phyloP scores from a whole-genome alignment of 2,329 filamentous ascomycete species.

The Epichloe typhina region DNA sequence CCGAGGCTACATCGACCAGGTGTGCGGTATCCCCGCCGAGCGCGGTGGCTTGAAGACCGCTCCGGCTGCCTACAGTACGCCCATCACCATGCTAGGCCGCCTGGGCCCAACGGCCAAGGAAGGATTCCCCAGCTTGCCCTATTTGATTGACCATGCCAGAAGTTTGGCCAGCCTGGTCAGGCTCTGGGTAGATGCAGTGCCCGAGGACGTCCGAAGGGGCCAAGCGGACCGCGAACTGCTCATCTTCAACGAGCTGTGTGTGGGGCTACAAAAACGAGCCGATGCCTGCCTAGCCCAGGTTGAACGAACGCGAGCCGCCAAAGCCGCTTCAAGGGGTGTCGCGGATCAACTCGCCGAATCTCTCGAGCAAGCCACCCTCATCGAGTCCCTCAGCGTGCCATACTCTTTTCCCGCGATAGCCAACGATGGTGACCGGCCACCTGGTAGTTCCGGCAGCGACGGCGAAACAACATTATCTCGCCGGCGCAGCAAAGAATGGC shows the following conservation, averaged over 20 bases:
- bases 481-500: slow-evolving; percentile 20
- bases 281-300: slow-evolving; percentile 38
- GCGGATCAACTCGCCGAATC: slow-evolving; percentile 31
- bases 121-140: slow-evolving; percentile 85
- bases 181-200: slow-evolving; percentile 54
- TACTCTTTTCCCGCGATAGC: slow-evolving; percentile 15
- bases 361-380: slow-evolving; percentile 30
- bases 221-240: slow-evolving; percentile 36
- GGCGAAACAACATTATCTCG: slow-evolving; percentile 9
- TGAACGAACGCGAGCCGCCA: slow-evolving; percentile 29
- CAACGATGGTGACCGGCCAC: slow-evolving; percentile 22
- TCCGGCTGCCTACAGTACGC: slow-evolving; percentile 81
- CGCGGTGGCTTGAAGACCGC: slow-evolving; percentile 45
- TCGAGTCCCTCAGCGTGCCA: slow-evolving; percentile 21
- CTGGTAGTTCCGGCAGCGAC: slow-evolving; percentile 41
- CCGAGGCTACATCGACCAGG: slow-evolving; percentile 73
- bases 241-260: slow-evolving; percentile 39
- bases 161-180: slow-evolving; percentile 76
- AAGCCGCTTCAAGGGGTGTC: slow-evolving; percentile 17
- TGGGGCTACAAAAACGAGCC: slow-evolving; percentile 35
- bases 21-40: slow-evolving; percentile 72
- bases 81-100: slow-evolving; percentile 75
- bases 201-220: slow-evolving; percentile 22
- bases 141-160: slow-evolving; percentile 78
- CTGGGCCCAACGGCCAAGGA: slow-evolving; percentile 71